phyloP scores from a whole-genome alignment of 2,329 filamentous ascomycete genomes.

The Venturia oleaginea region DNA sequence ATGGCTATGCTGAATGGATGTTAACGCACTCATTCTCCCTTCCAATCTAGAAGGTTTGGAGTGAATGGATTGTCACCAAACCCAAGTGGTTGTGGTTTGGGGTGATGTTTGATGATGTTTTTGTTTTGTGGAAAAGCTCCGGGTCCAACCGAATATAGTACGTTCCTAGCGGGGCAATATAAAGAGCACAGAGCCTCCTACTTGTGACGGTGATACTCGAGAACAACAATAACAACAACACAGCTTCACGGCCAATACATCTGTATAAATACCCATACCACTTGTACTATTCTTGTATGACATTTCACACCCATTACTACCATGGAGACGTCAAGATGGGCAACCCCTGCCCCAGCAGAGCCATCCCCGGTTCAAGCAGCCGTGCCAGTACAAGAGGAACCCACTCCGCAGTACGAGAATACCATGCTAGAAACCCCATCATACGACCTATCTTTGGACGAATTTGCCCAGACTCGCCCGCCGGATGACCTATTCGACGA shows the following conservation, averaged over 20 bases:
- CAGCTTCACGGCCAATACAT: background rate
- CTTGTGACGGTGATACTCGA: background rate
- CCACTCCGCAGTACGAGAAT: background rate
- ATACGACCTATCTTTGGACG: constrained; percentile 21
- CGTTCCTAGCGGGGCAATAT: background rate
- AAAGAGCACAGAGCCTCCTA: background rate
- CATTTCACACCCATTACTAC: background rate
- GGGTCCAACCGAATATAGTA: too few species aligned
- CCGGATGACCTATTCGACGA: constrained; percentile 42
- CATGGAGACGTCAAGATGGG: constrained; percentile 9
- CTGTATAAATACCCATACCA: background rate
- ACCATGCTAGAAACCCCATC: background rate
- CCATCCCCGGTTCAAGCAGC: background rate
- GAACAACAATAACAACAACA: background rate
- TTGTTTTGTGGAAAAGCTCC: too few species aligned
- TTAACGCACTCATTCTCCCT: too few species aligned
- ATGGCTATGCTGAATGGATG: too few species aligned
- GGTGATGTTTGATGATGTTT: too few species aligned
- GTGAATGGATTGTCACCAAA: too few species aligned
- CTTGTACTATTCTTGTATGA: background rate
- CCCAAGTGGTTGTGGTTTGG: too few species aligned
- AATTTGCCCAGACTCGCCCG: constrained; percentile 41
- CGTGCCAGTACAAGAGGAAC: background rate
- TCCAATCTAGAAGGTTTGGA: too few species aligned
- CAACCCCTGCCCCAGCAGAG: background rate